Conservation (phyloP, 805 yeast species). For the Candida insectorum region DNA sequence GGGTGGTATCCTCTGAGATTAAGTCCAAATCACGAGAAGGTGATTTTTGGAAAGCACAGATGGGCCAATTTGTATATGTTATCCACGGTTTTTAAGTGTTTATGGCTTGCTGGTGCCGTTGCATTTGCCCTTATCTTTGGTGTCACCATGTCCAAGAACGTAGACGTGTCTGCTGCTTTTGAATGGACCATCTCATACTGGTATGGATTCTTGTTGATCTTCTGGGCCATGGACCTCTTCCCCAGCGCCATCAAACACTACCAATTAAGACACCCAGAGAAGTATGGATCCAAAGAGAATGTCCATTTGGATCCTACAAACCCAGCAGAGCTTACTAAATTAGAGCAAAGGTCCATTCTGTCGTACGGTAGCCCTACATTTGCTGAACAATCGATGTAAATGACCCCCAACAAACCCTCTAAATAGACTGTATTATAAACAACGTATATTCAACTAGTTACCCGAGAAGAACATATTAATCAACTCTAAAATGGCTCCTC, state of each 20-base stretch:
- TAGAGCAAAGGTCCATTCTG: constrained; percentile 15
- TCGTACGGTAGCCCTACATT: constrained; percentile 18
- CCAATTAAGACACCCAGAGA: constrained; percentile 26
- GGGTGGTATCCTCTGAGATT: constrained; percentile 35
- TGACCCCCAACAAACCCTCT: no score
- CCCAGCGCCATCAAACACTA: constrained; percentile 50
- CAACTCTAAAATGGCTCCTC: constrained; percentile 78
- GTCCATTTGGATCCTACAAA: constrained; percentile 18
- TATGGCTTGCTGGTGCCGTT: constrained; percentile 68
- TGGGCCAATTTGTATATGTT: constrained; percentile 42
- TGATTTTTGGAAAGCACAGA: constrained; percentile 34
- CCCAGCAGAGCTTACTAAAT: constrained; percentile 13
- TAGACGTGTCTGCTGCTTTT: constrained; percentile 55
- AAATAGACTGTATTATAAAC: constrained; percentile 4
- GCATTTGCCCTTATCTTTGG: constrained; percentile 70
- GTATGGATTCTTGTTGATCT: constrained; percentile 67
- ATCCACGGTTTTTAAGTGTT: constrained; percentile 50
- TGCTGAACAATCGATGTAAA: constrained; percentile 8
- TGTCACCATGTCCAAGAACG: constrained; percentile 30
- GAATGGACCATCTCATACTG: constrained; percentile 90
- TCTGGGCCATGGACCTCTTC: constrained; percentile 66
- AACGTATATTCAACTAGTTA: neutral
- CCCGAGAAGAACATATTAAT: constrained; percentile 29
- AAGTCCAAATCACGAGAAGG: constrained; percentile 37
- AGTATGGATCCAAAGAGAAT: constrained; percentile 14